A percentile compares a stretch with the other conserved stretches of the same genome.
Conservation (phyloP, 768 basidiomycete genomes). For the Auricularia auricula-judae region DNA sequence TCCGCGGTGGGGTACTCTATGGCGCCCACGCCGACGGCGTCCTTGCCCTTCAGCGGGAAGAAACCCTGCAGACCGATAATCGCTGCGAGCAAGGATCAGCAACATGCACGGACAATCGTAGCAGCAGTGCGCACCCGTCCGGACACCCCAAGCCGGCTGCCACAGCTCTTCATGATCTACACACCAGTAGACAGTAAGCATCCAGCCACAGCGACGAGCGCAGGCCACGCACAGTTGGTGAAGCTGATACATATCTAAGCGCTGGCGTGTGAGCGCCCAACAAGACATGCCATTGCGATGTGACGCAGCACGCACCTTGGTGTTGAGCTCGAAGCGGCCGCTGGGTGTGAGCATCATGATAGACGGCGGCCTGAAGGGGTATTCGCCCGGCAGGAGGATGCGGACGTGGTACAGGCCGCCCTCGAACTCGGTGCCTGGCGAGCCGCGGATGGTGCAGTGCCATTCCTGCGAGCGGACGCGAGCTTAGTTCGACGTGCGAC, state of each 20-base stretch:
- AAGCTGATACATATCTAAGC: slow-evolving; percentile 87
- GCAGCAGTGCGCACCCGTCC: slow-evolving; percentile 53
- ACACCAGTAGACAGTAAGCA: slow-evolving; percentile 5
- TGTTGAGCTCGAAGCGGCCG: slow-evolving; percentile 93
- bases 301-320: slow-evolving; percentile 51
- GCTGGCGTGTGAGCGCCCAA: not conserved
- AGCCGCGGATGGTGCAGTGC: slow-evolving; percentile 95
- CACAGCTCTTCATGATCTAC: slow-evolving; percentile 91
- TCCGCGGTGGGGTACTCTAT: slow-evolving; percentile 67
- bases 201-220: slow-evolving; percentile 6
- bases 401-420: slow-evolving; percentile 96
- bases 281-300: not conserved
- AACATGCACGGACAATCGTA: slow-evolving; percentile 3
- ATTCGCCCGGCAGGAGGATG: slow-evolving; percentile 81
- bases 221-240: slow-evolving; percentile 60
- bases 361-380: slow-evolving; percentile 93
- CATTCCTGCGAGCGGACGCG: slow-evolving; percentile 46
- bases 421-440: slow-evolving; percentile 80
- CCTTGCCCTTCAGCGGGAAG: slow-evolving; percentile 80
- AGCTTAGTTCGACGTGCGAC: no score
- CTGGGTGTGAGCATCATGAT: slow-evolving; percentile 94
- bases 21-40: slow-evolving; percentile 79
- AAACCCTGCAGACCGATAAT: slow-evolving; percentile 84
- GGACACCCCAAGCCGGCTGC: slow-evolving; percentile 98
- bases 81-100: slow-evolving; percentile 32